phyloP scores from a whole-genome alignment of 352 stramenopile genomes.

The Globisporangium canariense region DNA sequence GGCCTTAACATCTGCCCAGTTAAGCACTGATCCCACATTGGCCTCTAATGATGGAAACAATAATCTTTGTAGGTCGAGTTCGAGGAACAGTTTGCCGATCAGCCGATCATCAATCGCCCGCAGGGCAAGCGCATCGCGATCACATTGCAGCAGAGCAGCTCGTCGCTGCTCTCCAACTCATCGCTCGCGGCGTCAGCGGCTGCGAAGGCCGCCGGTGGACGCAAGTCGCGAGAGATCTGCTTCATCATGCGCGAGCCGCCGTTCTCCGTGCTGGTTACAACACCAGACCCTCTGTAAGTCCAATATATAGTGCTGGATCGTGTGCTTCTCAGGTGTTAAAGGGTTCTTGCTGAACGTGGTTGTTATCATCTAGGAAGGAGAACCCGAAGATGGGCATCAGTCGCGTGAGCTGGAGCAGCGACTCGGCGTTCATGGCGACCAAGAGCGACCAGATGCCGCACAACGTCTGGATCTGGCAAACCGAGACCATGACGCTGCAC shows the following conservation, averaged over 20 bases:
- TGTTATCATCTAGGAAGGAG: slow-evolving; percentile 40
- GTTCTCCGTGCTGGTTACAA: slow-evolving; percentile 67
- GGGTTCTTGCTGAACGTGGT: background rate
- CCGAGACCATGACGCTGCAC: slow-evolving; percentile 65
- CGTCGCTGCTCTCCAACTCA: slow-evolving; percentile 50
- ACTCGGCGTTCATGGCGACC: slow-evolving; percentile 68
- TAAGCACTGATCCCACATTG: background rate
- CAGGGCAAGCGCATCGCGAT: slow-evolving; percentile 60
- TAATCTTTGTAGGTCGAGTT: slow-evolving; percentile 46
- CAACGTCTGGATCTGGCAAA: slow-evolving; percentile 84
- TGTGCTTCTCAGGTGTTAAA: background rate
- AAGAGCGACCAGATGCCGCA: slow-evolving; percentile 83
- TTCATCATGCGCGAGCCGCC: slow-evolving; percentile 66
- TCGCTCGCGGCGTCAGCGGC: slow-evolving; percentile 56
- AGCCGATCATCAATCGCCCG: slow-evolving; percentile 44
- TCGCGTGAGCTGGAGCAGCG: slow-evolving; percentile 57
- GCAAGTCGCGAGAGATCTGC: slow-evolving; percentile 51
- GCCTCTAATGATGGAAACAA: background rate
- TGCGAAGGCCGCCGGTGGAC: slow-evolving; percentile 47
- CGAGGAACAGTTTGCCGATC: slow-evolving; percentile 62
- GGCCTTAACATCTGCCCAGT: background rate
- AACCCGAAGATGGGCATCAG: slow-evolving; percentile 73
- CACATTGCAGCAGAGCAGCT: slow-evolving; percentile 16
- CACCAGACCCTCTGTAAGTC: slow-evolving; percentile 63
- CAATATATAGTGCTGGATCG: background rate